Evolutionary conservation across 768 basidiomycete genomes (phyloP).

Genomic region (Lyophyllum semitale): DNA sequence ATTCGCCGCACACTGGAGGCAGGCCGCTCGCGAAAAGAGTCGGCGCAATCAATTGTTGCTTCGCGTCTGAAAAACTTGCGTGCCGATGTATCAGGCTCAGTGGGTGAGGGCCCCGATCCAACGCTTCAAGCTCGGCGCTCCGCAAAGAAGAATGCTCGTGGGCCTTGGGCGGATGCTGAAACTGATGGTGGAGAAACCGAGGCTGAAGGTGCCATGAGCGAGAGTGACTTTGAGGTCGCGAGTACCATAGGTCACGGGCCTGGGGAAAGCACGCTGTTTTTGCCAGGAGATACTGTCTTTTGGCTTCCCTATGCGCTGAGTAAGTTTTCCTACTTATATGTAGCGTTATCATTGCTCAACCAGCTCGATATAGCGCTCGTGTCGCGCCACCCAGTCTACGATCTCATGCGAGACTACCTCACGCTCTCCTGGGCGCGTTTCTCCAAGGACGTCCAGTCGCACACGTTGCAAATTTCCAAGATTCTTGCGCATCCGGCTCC

Average conservation of each 20-base stretch:
- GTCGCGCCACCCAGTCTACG: constrained; percentile 92
- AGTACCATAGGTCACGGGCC: constrained; percentile 82
- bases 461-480: constrained; percentile 87
- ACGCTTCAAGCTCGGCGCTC: constrained; percentile 56
- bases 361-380: constrained; percentile 62
- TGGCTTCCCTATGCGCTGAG: constrained; percentile 95
- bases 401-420: constrained; percentile 92
- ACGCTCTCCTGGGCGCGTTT: constrained; percentile 95
- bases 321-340: constrained; percentile 38
- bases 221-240: constrained; percentile 84
- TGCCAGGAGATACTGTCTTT: constrained; percentile 88
- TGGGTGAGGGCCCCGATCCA: constrained; percentile 52
- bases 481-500: constrained; percentile 87
- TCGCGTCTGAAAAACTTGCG: constrained; percentile 69
- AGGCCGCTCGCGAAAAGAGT: constrained; percentile 76
- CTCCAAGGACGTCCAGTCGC: constrained; percentile 91
- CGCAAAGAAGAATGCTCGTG: constrained; percentile 59
- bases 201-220: constrained; percentile 72
- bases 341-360: constrained; percentile 8
- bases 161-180: constrained; percentile 73
- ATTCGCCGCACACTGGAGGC: constrained; percentile 84
- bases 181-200: constrained; percentile 79
- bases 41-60: constrained; percentile 70
- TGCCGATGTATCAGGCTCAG: constrained; percentile 49
- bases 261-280: constrained; percentile 85